Evolutionary conservation across 2,329 filamentous ascomycete species (phyloP), one percentile per base, ranked within the genome.

Genomic region (Aspergillus fumigatiaffinis): DNA sequence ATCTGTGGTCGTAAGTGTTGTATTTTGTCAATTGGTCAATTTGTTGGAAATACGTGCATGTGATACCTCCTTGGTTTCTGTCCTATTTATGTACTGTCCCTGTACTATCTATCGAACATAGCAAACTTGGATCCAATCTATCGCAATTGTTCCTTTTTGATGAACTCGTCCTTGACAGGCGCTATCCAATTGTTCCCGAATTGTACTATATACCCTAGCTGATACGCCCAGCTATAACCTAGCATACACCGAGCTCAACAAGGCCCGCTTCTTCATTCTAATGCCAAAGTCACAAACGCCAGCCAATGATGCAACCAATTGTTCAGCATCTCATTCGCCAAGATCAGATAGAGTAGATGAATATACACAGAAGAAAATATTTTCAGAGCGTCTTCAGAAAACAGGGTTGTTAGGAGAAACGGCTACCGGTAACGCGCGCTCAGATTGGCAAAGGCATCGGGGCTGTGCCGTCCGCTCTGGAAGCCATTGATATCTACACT

Each of bases 391-490:
- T 7, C 10, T 46, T 35, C 32, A 3, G 14, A 7, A 14, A 3
- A 17, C 20, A 23, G 20, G 42, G 9, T 3, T 10, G 42, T 6
- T 9, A 8, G 42, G n/a, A 14, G n/a, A 5, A 23, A 25, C 0
- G 1, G 44, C 67, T 64, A 72, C 56, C 73, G 70, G 64, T 76
- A 77, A 56, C 78, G 70, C 47, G 79, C 75, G 60, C 79, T 81
- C 62, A 81, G 62, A 66, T 72, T 79, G 25, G 78, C 77, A 71
- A 81, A 81, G 8, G 79, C 76, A 68, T 81, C 79, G 6, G 79
- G 79, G 61, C 78, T 80, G 61, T 81, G 78, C 35, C 79, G 71
- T 3, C 79, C 79, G 54, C 65, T 77, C 56, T 80, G 77, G 41
- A 78, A 65, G 14, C 74, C 75, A 52, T 72, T 78, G 54, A 81